phyloP scores from a whole-genome alignment of 2,329 filamentous ascomycete species.

The Trichophyton schoenleinii region DNA sequence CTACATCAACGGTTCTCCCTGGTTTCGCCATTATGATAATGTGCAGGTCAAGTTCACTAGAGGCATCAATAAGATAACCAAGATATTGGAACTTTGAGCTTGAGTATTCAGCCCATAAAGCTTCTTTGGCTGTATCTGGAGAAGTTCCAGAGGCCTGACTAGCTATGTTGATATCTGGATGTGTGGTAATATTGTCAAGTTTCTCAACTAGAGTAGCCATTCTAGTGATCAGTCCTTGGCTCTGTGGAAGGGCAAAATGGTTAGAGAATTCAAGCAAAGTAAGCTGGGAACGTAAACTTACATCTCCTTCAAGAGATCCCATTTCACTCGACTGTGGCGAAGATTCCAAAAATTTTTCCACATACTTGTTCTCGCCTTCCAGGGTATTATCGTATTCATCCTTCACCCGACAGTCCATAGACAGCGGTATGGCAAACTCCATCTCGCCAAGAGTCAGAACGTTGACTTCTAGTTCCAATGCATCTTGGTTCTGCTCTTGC shows the following conservation, averaged over 20 bases:
- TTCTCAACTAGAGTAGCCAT: constrained; percentile 25
- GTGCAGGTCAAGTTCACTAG: constrained; percentile 25
- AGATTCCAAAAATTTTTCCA: constrained; percentile 20
- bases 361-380: constrained; percentile 18
- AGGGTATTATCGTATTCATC: constrained; percentile 30
- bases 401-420: constrained; percentile 34
- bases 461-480: constrained; percentile 15
- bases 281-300: constrained; percentile 12
- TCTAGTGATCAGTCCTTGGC: constrained; percentile 17
- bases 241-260: constrained; percentile 10
- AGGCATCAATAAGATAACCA: constrained; percentile 30
- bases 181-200: constrained; percentile 32
- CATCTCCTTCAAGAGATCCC: constrained; percentile 15
- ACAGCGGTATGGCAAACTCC: constrained; percentile 31
- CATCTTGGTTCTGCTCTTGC: constrained; percentile 2
- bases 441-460: constrained; percentile 27
- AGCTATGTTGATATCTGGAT: constrained; percentile 34
- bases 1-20: constrained; percentile 25
- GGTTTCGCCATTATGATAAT: constrained; percentile 28
- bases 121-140: constrained; percentile 26
- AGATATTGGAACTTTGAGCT: constrained; percentile 36
- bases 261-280: neutral
- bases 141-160: constrained; percentile 26
- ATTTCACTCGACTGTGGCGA: neutral
- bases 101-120: constrained; percentile 36